phyloP scores from a whole-genome alignment of 1,139 yeast genomes.

The Trichomonascaceae sp. region DNA sequence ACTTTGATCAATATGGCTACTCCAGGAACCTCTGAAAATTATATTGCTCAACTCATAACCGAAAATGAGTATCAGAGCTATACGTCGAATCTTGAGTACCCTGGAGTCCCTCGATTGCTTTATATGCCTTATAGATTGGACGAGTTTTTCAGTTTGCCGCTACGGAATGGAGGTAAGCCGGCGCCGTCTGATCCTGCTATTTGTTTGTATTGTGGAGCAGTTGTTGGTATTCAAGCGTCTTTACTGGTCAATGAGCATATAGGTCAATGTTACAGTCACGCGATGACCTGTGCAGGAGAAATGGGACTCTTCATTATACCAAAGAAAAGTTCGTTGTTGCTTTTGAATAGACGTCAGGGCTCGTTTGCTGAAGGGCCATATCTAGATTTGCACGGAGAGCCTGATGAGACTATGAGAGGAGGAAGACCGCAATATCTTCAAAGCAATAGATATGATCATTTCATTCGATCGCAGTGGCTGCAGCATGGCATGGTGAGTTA shows the following conservation, averaged over 20 bases:
- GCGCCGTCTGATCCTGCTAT: slow-evolving; percentile 70
- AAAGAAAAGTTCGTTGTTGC: slow-evolving; percentile 61
- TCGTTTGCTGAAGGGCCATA: slow-evolving; percentile 83
- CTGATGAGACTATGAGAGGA: slow-evolving; percentile 64
- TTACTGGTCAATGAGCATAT: slow-evolving; percentile 24
- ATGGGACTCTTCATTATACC: slow-evolving; percentile 78
- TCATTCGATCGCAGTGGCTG: slow-evolving; percentile 66
- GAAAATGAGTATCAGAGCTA: background rate
- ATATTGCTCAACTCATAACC: slow-evolving; percentile 12
- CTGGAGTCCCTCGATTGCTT: slow-evolving; percentile 57
- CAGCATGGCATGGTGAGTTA: slow-evolving; percentile 72
- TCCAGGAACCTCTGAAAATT: slow-evolving; percentile 10
- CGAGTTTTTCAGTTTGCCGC: slow-evolving; percentile 44
- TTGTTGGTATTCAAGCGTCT: slow-evolving; percentile 61
- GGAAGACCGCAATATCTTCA: slow-evolving; percentile 69
- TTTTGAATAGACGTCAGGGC: slow-evolving; percentile 60
- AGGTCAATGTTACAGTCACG: slow-evolving; percentile 36
- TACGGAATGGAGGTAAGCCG: slow-evolving; percentile 14
- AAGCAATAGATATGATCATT: slow-evolving; percentile 57
- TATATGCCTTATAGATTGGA: slow-evolving; percentile 66
- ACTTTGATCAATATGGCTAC: slow-evolving; percentile 21
- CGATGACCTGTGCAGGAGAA: slow-evolving; percentile 47
- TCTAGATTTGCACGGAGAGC: slow-evolving; percentile 80
- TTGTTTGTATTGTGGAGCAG: slow-evolving; percentile 74
- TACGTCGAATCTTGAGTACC: slow-evolving; percentile 45